Evolutionary conservation across 805 yeast species (phyloP).

Genomic region (Starmerella apis): DNA sequence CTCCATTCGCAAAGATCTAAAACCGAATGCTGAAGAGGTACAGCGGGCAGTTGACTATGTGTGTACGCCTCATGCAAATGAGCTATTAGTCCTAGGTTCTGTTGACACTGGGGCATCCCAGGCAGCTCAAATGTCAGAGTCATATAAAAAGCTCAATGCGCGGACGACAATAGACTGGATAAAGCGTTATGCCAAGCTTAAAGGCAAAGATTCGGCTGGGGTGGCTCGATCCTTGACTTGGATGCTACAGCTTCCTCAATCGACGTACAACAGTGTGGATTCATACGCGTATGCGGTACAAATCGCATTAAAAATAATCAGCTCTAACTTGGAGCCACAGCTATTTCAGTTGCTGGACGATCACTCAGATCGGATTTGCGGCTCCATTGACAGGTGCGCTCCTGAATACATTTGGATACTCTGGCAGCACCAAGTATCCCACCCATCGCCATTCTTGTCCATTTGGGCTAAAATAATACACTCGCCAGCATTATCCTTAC

Average conservation of each 20-base stretch:
- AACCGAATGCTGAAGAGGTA: not conserved
- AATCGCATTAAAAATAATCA: not conserved
- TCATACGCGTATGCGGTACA: not conserved
- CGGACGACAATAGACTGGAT: slow-evolving; percentile 8
- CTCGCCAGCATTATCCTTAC: not conserved
- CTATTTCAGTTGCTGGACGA: not conserved
- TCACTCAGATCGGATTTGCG: not conserved
- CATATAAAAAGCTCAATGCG: slow-evolving; percentile 11
- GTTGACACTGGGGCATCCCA: slow-evolving; percentile 2
- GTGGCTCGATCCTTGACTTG: not conserved
- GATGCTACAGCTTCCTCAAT: not conserved
- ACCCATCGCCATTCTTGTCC: not conserved
- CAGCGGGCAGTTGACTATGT: slow-evolving; percentile 12
- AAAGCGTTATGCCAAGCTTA: slow-evolving; percentile 3
- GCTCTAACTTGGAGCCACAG: not conserved
- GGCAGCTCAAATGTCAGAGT: slow-evolving; percentile 8
- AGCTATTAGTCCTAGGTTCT: not conserved
- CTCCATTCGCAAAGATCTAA: not conserved
- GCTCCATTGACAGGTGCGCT: not conserved
- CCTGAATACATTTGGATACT: slow-evolving; percentile 3
- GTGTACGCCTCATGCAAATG: not conserved
- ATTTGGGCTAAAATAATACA: not conserved
- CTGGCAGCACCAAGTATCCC: slow-evolving; percentile 10
- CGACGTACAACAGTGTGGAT: not conserved
- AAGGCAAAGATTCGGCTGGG: not conserved